Evolutionary conservation across 352 stramenopile species (phyloP).

Genomic region (Globisporangium nunn): DNA sequence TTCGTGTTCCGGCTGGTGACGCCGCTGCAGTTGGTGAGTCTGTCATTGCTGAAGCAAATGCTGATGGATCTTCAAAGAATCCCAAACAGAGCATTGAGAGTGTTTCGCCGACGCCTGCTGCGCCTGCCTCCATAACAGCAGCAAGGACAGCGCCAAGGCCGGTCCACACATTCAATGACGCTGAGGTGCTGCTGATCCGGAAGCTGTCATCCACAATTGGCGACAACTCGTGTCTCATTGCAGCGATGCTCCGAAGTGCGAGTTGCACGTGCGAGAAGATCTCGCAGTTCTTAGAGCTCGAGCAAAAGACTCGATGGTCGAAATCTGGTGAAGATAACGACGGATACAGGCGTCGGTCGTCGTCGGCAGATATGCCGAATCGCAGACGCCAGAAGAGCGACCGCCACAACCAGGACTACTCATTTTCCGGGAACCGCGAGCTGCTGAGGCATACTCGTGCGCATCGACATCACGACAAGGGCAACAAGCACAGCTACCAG

Average conservation of each 20-base stretch:
- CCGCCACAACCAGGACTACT: slow-evolving; percentile 4
- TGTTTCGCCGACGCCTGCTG: background rate
- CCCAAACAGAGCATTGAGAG: background rate
- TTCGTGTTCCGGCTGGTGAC: background rate
- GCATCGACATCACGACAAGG: slow-evolving; percentile 34
- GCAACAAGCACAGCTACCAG: slow-evolving; percentile 46
- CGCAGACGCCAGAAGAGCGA: slow-evolving; percentile 16
- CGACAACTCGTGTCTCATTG: slow-evolving; percentile 38
- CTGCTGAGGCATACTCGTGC: slow-evolving; percentile 24
- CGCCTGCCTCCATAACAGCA: background rate
- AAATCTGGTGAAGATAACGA: background rate
- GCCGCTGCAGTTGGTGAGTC: background rate
- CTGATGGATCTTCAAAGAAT: background rate
- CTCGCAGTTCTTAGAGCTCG: slow-evolving; percentile 18
- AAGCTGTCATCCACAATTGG: slow-evolving; percentile 37
- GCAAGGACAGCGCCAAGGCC: background rate
- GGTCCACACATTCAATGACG: slow-evolving; percentile 12
- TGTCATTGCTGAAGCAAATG: background rate
- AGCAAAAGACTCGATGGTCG: slow-evolving; percentile 1
- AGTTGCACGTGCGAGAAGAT: slow-evolving; percentile 27
- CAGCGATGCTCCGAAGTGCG: slow-evolving; percentile 29
- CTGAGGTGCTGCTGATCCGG: slow-evolving; percentile 38
- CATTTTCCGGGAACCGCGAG: slow-evolving; percentile 10
- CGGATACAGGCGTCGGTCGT: background rate
- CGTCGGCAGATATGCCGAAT: slow-evolving; percentile 9